Evolutionary conservation across 306 rosid genomes (phyloP).

Genomic region (Quercus wislizeni): DNA sequence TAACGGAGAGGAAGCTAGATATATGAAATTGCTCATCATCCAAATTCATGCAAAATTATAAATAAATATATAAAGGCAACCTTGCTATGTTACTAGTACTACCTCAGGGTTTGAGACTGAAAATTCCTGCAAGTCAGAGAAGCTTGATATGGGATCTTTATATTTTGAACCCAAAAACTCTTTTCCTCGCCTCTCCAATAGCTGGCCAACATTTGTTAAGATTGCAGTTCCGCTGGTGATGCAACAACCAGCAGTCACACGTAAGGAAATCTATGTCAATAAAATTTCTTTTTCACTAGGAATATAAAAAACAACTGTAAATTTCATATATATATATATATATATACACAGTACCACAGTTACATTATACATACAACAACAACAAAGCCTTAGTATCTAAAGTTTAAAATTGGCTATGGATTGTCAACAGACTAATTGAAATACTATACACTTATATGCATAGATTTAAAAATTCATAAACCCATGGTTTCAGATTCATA

Average conservation of each 20-base stretch:
- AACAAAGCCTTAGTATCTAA: no score
- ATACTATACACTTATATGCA: no score
- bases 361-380: no score
- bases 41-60: constrained; percentile 3
- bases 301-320: not conserved
- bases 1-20: not conserved
- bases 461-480: no score
- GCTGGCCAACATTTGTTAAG: constrained; percentile 67
- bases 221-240: constrained; percentile 51
- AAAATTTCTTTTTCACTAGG: not conserved
- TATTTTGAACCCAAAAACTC: constrained; percentile 72
- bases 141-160: constrained; percentile 80
- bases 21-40: constrained; percentile 1
- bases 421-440: no score
- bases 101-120: constrained; percentile 87
- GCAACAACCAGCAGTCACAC: constrained; percentile 10
- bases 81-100: not conserved
- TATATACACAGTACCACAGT: not conserved
- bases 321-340: not conserved
- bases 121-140: constrained; percentile 72
- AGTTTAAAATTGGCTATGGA: no score
- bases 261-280: constrained; percentile 8
- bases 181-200: constrained; percentile 66
- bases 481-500: no score
- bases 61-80: constrained; percentile 1